Base-by-base conservation (phyloP, 495 filamentous ascomycete genomes). In the Chaetomium fimeti region DNA sequence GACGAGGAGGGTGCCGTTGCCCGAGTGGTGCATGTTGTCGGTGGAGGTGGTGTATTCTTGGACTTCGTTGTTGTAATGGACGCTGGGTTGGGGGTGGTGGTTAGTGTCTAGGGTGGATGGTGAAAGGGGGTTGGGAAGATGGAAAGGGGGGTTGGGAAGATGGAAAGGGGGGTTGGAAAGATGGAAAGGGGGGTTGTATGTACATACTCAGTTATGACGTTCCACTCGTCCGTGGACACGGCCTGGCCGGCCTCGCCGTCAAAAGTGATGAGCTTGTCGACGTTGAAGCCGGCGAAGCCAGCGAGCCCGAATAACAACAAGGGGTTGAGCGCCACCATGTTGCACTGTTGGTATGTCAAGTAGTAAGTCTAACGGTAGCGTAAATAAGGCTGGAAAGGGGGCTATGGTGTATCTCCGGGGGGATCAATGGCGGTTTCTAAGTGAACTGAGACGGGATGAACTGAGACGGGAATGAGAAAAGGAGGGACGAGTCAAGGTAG, bases 1-100 rank as follows among this genome's bases (percentile, higher is more conserved):
- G 66, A 77, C 70, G 57, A 75, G 75, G 36, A 77, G 54, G 11
- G 74, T 77, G 16, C 71, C 71, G 9, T 69, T 70, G 49, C 75
- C 75, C 24, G 71, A 74, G 60, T 72, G 76, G 63, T 75, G 75
- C 20, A 77, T 36, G 58, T 77, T 76, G 13, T 66, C 53, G 57
- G 70, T 71, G 38, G 68, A 72, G 52, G 66, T 68, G n/a, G 70
- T 70, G 68, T 77, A 77, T 2, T 62, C 69, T 60, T 77, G 66
- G 20, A 75, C 66, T 63, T 77, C 75, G 66, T 75, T 70, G 66
- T 77, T 77, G 56, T 27, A 58, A 12, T 42, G 25, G 38, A 45
- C 38, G 40, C 56, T 58, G 16, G 18, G 18, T 47, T 47, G 38
- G 22, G 3, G n/a, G 22, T 1, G 11, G 7, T 57, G 18, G 54